Conservation (phyloP, 2,329 filamentous ascomycete species). For the Trichoderma cornu-damae region DNA sequence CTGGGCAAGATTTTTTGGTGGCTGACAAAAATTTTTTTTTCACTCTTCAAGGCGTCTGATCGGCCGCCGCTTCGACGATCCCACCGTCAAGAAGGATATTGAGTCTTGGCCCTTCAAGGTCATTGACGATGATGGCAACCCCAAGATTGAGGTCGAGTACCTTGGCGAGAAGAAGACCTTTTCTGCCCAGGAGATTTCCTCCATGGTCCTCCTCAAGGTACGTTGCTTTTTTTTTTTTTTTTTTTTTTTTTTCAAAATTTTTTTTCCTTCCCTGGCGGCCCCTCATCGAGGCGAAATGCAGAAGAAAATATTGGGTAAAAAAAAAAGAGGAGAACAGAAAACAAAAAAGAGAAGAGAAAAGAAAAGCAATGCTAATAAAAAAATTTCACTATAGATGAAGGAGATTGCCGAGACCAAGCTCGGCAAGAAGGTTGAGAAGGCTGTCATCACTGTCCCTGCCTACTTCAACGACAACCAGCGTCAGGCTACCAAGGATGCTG, state of each 20-base stretch:
- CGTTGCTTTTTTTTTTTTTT: no score
- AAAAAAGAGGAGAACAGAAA: no score
- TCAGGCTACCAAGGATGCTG: slow-evolving; percentile 98
- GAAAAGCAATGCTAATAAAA: neutral
- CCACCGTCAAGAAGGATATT: slow-evolving; percentile 97
- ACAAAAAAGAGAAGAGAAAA: no score
- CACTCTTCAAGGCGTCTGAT: slow-evolving; percentile 75
- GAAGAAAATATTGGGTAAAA: no score
- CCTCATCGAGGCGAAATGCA: no score
- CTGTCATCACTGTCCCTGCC: slow-evolving; percentile 95
- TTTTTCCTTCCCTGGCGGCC: no score
- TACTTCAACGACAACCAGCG: slow-evolving; percentile 99
- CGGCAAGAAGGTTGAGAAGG: slow-evolving; percentile 98
- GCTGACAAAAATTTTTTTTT: slow-evolving; percentile 19
- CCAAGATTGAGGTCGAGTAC: slow-evolving; percentile 93
- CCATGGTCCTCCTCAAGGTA: slow-evolving; percentile 98
- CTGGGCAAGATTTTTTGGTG: neutral
- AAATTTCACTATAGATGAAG: slow-evolving; percentile 68
- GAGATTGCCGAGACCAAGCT: slow-evolving; percentile 98
- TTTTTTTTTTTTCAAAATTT: no score
- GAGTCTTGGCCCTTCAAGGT: slow-evolving; percentile 99
- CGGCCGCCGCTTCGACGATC: slow-evolving; percentile 90
- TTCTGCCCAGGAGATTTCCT: slow-evolving; percentile 97
- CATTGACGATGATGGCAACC: slow-evolving; percentile 79
- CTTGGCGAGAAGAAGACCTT: slow-evolving; percentile 92